Base-by-base conservation (phyloP, 2,329 filamentous ascomycete genomes). In the Lasiodiplodia gonubiensis region DNA sequence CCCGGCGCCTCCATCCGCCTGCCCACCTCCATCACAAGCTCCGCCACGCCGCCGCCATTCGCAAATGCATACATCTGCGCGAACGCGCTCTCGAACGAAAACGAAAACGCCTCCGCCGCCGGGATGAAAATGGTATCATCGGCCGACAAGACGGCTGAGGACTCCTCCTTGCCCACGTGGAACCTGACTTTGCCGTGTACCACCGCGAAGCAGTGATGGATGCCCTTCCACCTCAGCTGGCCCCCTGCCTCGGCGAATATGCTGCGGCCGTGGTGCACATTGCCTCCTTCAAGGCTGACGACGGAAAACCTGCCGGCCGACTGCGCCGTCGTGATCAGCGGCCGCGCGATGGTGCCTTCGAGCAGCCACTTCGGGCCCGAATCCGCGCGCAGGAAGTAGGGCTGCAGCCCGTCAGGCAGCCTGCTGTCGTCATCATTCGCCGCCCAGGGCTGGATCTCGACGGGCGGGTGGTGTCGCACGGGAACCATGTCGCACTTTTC, bases 401-500 rank as follows among this genome's bases (percentile, higher is more conserved):
- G 79, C 68, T 80, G 72, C 18, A 77, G 68, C 4, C 72, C 72
- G 0, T 75, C 80, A 0, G 83, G 80, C 2, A 86, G 74, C 3
- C 52, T 61, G 33, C 78, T 80, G 57, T 86, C 83, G 0, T 71
- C 37, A 39, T 72, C 0, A n/a, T 80, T 79, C 1, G 73, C 74
- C 12, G 11, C 39, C 57, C 57, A 61, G 0, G 57, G 42, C 57
- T 23, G 25, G 25, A 49, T 21, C 11, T 21, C 57, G 2, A 11
- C 57, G 18, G 23, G 3, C 25, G 57, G 27, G 12, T 61, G 57
- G 14, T 61, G 18, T 8, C 57, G 37, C 12, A 49, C 57, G 7
- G 57, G 39, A 18, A 86, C 78, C 65, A 88, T 85, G 70, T 88
- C 86, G 71, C 85, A 87, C 16, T 82, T 79, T 55, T 86, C 83